Evolutionary conservation across 2,329 filamentous ascomycete species (phyloP).

Genomic region (Penicillium sp.): DNA sequence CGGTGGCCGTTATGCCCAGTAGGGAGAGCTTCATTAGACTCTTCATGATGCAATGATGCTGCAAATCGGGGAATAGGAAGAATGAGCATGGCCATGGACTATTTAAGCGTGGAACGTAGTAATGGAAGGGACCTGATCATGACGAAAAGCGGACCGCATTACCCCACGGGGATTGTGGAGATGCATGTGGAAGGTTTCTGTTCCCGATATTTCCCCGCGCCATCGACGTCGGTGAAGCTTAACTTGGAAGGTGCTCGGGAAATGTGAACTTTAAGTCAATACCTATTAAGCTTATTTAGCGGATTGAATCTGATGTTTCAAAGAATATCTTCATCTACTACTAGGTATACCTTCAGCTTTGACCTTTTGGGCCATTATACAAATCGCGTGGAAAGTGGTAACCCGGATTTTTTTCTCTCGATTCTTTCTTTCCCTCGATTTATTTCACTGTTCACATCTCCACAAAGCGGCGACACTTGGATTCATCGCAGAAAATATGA

Average conservation of each 20-base stretch:
- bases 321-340: no score
- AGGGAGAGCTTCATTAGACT: slow-evolving; percentile 3
- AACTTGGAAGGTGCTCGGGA: neutral
- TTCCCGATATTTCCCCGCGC: slow-evolving; percentile 16
- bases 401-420: no score
- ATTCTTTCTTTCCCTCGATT: no score
- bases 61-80: neutral
- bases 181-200: neutral
- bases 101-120: neutral
- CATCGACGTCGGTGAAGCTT: neutral
- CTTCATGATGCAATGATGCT: slow-evolving; percentile 5
- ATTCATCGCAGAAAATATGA: slow-evolving; percentile 16
- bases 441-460: no score
- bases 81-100: neutral
- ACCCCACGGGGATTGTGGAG: slow-evolving; percentile 13
- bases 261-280: neutral
- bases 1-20: neutral
- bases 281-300: neutral
- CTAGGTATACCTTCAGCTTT: no score
- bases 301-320: neutral
- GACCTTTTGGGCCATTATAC: no score
- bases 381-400: no score
- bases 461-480: neutral
- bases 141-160: slow-evolving; percentile 2
- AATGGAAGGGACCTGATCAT: neutral